Evolutionary conservation across 352 stramenopile species (phyloP), one percentile per base, ranked within the genome.

Genomic region (Globisporangium viniferum): DNA sequence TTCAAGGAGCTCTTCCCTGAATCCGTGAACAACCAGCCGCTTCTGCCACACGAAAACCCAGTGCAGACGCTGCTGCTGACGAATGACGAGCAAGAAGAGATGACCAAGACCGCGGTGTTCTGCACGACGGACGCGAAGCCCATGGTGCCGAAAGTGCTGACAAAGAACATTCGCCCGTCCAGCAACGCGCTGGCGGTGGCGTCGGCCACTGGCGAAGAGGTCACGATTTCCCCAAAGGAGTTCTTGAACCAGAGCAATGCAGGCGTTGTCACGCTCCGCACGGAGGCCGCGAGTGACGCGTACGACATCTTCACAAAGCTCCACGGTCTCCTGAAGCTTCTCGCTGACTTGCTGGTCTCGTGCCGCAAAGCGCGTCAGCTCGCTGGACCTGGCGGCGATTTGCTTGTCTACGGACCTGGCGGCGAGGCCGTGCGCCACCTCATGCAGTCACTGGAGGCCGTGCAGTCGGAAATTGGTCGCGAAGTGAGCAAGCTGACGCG

Each of bases 351-450:
- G 44, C 64, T 95, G 29, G 88, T 95, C 9, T 94, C 86, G 24
- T 95, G 88, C 58, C 86, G 86, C 60, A 94, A 94, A 72, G 88
- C 88, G 14, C 79, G 88, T 31, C 84, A 93, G 58, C 73, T 95
- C 20, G 88, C 88, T 58, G 88, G 88, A 5, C 88, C 86, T 7
- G 88, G 88, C 35, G 88, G 88, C 36, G 88, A 95, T 62, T 78
- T 95, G 66, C 75, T 95, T 10, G 86, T 95, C 14, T 95, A 95
- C 60, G 88, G 88, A 46, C 88, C 88, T 66, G 86, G 88, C 68
- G 88, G 88, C 39, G 86, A 95, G 59, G 84, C 91, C 76, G 81
- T 95, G 55, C 88, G 88, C 31, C 76, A 83, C 20, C 72, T 95
- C 59, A 93, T 95, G 88, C 80, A 92, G 60, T 93, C 86, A 12